Conservation (phyloP, 2,329 filamentous ascomycete species). For the Talaromyces sp. region DNA sequence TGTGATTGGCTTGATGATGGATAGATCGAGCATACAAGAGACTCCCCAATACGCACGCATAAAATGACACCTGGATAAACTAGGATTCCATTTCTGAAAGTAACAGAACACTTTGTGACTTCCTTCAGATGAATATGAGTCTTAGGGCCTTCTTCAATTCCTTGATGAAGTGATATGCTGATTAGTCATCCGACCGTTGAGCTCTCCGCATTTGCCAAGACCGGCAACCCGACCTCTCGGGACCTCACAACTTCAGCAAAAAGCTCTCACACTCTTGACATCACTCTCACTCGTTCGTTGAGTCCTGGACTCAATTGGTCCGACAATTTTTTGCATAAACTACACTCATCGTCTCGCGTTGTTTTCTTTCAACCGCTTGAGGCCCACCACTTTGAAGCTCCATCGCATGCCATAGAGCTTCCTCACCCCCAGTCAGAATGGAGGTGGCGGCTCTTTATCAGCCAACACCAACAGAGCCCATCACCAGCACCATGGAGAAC, state of each 20-base stretch:
- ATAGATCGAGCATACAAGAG: background rate
- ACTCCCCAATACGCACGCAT: background rate
- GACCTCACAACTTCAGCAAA: background rate
- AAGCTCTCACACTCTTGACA: background rate
- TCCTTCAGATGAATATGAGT: background rate
- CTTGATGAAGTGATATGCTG: background rate
- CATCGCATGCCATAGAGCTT: constrained; percentile 4
- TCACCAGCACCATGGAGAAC: constrained; percentile 30
- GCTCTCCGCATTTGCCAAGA: constrained; percentile 18
- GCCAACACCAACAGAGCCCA: constrained; percentile 17
- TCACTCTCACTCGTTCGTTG: background rate
- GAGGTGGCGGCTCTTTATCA: constrained; percentile 25
- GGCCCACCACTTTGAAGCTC: background rate
- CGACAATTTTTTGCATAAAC: background rate
- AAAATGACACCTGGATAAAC: background rate
- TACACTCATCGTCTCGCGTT: background rate
- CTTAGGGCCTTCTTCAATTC: background rate
- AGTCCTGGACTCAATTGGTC: background rate
- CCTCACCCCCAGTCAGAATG: constrained; percentile 20
- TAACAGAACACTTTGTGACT: background rate
- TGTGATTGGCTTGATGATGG: background rate
- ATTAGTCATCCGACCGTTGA: constrained; percentile 16
- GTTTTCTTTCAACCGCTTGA: background rate
- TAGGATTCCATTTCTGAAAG: background rate
- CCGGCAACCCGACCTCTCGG: constrained; percentile 8